phyloP scores from a whole-genome alignment of 768 basidiomycete genomes.

The Agaricus blazei region DNA sequence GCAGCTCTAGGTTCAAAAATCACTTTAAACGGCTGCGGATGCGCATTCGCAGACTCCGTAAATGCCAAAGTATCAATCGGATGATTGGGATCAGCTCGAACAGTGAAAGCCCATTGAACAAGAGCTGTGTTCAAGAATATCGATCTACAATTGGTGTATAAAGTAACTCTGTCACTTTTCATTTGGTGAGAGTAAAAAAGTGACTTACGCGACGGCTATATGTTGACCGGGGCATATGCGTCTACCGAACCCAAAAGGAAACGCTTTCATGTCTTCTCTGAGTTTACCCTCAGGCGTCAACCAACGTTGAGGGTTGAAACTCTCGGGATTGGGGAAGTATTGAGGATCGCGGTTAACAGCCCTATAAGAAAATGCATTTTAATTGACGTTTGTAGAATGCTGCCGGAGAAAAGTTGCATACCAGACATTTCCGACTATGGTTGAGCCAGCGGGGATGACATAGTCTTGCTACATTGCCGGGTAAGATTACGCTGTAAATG shows the following conservation, averaged over 20 bases:
- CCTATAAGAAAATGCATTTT: conserved; percentile 21
- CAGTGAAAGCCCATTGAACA: conserved; percentile 59
- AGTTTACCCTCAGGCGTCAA: conserved; percentile 36
- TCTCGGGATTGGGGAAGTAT: conserved; percentile 55
- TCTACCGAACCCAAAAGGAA: conserved; percentile 54
- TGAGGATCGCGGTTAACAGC: conserved; percentile 53
- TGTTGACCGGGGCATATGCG: conserved; percentile 63
- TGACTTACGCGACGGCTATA: conserved; percentile 41
- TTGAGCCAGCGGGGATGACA: conserved; percentile 51
- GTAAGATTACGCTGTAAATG: not conserved
- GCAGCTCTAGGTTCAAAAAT: conserved; percentile 46
- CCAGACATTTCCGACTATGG: conserved; percentile 60
- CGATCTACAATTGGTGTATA: conserved; percentile 30
- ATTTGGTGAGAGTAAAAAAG: not conserved
- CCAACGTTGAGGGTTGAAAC: conserved; percentile 58
- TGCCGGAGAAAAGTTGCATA: conserved; percentile 13
- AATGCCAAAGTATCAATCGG: conserved; percentile 62
- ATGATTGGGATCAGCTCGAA: conserved; percentile 42
- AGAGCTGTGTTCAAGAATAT: conserved; percentile 63
- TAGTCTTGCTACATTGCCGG: conserved; percentile 32
- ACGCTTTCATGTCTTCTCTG: conserved; percentile 48
- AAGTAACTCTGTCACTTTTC: not conserved
- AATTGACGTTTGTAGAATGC: not conserved
- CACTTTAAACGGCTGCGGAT: conserved; percentile 58
- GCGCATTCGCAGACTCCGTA: conserved; percentile 58